Evolutionary conservation across 2,329 filamentous ascomycete genomes (phyloP), one percentile per base, ranked within the genome.

Genomic region (Pseudogymnoascus sp.): DNA sequence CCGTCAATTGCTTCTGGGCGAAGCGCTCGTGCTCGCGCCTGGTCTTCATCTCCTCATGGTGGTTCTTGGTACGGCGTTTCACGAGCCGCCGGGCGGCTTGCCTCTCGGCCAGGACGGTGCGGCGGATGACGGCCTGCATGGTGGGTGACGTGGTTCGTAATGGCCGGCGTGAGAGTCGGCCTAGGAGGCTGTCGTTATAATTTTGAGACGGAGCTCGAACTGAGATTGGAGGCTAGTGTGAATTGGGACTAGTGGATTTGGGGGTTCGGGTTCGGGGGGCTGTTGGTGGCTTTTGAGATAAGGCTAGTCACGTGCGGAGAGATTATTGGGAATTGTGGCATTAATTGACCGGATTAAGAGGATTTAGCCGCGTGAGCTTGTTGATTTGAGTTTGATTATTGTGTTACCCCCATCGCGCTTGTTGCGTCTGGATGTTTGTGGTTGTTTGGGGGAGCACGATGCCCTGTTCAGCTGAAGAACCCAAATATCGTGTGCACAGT

Each of bases 41-140:
- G 65, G 66, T 64, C 63, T 70, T 63, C 40, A 36, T 54, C 58
- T 44, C 57, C 41, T 71, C 64, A 41, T 67, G 66, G 9, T 69
- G 68, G 24, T 70, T 67, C 64, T 70, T 72, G 24, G 64, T 63
- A 62, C 71, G 73, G 59, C 72, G 70, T 65, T 71, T 74, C 44
- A 68, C 67, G 68, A 74, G 69, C 60, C 79, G 78, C 61, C 80
- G 81, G 63, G 75, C 72, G 61, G 80, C 83, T 75, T 87, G 84
- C 73, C 83, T 84, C 75, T 88, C 80, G 66, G 87, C 87, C 72
- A 87, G 79, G 61, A 81, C 77, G 61, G 86, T 84, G 67, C 86
- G 84, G 69, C 83, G 83, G 65, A 86, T 78, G 65, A 90, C 79
- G 75, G 87, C 89, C 76, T 90, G 84, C 88, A 90, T 91, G 65